Evolutionary conservation across 768 basidiomycete species (phyloP), one percentile per base, ranked within the genome.

Genomic region (Rhodotorula diobovata): DNA sequence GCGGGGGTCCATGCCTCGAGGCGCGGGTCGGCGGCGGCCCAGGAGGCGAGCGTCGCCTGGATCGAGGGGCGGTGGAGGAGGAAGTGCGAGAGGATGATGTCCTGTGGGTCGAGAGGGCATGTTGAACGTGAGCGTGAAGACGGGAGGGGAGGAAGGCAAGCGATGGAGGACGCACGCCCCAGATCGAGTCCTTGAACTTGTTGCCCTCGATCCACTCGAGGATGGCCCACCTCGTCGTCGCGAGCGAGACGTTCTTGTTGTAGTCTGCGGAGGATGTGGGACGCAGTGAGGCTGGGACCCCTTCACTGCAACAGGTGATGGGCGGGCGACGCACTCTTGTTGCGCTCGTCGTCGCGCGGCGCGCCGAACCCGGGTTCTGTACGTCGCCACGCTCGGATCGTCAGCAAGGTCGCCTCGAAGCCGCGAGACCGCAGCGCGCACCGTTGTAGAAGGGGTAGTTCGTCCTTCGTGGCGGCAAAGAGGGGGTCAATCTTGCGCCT

Each of bases 211-310:
- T 73, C 85, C 85, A 86, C 30, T 85, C 84, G 9, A 85, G 80
- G 54, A 86, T 86, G 14, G 84, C 85, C 85, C 84, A 86, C 32
- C 81, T 79, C 9, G 82, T 80, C 10, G 85, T 86, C 46, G 86
- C 80, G 50, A 79, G 70, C 10, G 80, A 73, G 35, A 83, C 81
- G 67, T 84, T 78, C 39, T 80, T 78, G 77, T 87, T 86, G 77
- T 86, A 86, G 6, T 61, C 66, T n/a, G 83, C 81, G 51, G 25
- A 39, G 4, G 34, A 28, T 9, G 1, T 0, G 8, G 35, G 15
- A 77, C 37, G 61, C 79, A 61, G 14, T n/a, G 37, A n/a, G 23
- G 7, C 9, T 16, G 7, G 15, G 37, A 7, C 25, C 1, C 1
- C 7, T n/a, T n/a, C n/a, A n/a, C n/a, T n/a, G 12, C 37, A 12